Conservation (phyloP, 192 early-diverging fungal genomes). For the Spizellomyces sp. region DNA sequence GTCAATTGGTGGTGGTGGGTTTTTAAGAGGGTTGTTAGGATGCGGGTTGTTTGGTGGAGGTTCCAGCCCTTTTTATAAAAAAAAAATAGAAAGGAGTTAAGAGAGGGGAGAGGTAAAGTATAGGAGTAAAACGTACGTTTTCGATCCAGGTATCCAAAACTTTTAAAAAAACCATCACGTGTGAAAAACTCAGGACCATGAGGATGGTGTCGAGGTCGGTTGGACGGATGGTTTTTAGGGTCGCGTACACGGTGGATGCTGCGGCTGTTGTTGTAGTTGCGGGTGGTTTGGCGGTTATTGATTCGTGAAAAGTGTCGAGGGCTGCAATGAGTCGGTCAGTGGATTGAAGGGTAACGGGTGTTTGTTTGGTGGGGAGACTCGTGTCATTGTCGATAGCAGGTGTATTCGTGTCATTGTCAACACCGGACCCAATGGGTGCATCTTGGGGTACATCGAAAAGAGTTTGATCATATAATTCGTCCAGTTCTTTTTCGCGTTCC, state of each 20-base stretch:
- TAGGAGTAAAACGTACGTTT: slow-evolving; percentile 50
- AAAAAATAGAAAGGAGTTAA: not conserved
- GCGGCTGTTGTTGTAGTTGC: slow-evolving; percentile 41
- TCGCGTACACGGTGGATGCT: slow-evolving; percentile 67
- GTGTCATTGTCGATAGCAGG: slow-evolving; percentile 8
- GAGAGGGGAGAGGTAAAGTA: not conserved
- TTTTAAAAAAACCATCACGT: slow-evolving; percentile 75
- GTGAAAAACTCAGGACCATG: slow-evolving; percentile 83
- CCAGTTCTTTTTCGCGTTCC: slow-evolving; percentile 92
- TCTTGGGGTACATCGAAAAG: slow-evolving; percentile 37
- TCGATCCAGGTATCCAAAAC: slow-evolving; percentile 83
- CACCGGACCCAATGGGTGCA: slow-evolving; percentile 50
- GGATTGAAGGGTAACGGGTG: slow-evolving; percentile 93
- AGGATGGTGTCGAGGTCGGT: slow-evolving; percentile 88
- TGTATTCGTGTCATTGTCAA: slow-evolving; percentile 28
- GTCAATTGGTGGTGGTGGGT: slow-evolving; percentile 90
- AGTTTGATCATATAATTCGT: slow-evolving; percentile 85
- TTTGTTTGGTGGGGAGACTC: slow-evolving; percentile 63
- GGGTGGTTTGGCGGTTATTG: slow-evolving; percentile 12
- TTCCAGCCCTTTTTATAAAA: too few species aligned
- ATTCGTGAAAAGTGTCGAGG: slow-evolving; percentile 57
- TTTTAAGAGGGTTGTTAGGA: slow-evolving; percentile 82
- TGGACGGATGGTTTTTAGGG: slow-evolving; percentile 76
- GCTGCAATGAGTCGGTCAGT: slow-evolving; percentile 94
- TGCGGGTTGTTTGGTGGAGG: slow-evolving; percentile 74